Conservation (phyloP, 2,329 filamentous ascomycete species). For the Pseudogymnoascus sp. region DNA sequence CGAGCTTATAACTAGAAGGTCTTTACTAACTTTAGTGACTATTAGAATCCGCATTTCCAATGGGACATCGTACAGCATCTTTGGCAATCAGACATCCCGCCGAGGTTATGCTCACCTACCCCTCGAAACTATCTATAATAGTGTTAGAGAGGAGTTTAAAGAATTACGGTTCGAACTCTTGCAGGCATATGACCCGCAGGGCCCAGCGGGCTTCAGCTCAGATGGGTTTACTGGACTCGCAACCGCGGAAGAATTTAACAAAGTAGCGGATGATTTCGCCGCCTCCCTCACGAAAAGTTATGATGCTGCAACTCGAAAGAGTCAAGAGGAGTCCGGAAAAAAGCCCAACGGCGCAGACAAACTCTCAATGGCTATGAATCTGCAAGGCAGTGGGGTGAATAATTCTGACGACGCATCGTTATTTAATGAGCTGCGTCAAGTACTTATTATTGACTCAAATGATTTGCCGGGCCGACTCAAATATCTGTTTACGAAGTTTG, state of each 20-base stretch:
- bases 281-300: slow-evolving; percentile 16
- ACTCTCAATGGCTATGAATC: slow-evolving; percentile 1
- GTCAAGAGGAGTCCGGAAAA: slow-evolving; percentile 8
- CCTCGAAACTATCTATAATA: background rate
- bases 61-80: background rate
- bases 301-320: slow-evolving; percentile 13
- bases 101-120: background rate
- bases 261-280: slow-evolving; percentile 17
- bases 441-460: slow-evolving; percentile 35
- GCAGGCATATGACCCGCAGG: background rate
- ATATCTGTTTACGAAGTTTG: slow-evolving; percentile 60
- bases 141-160: background rate
- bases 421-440: background rate
- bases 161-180: background rate
- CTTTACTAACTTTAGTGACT: no score
- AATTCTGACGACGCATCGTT: background rate
- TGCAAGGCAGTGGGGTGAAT: slow-evolving; percentile 15
- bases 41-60: background rate
- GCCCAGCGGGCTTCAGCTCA: background rate
- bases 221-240: slow-evolving; percentile 8
- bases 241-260: slow-evolving; percentile 8
- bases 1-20: no score
- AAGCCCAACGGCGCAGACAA: background rate
- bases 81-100: background rate
- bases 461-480: slow-evolving; percentile 51